Percentiles rank a stretch among this genome's conserved stretches.
Evolutionary conservation across 306 rosid species (phyloP).

Genomic region (Prosopis cineraria): DNA sequence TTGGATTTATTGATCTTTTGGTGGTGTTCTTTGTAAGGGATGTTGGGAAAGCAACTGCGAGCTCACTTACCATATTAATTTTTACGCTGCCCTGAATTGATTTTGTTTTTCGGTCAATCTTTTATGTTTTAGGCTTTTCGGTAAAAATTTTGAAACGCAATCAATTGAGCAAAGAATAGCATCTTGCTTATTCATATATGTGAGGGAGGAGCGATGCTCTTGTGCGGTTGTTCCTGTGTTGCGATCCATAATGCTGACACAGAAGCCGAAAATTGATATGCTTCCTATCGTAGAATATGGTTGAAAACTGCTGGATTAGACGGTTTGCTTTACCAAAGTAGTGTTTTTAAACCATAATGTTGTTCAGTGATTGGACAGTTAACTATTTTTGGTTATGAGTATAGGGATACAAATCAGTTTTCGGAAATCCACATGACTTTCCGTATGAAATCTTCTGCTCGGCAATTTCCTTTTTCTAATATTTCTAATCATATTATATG

Average conservation of each 20-base stretch:
- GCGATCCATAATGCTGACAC: neutral
- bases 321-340: neutral
- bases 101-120: too few species aligned
- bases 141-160: slow-evolving; percentile 1
- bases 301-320: neutral
- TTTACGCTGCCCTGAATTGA: neutral
- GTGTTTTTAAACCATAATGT: neutral
- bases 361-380: neutral
- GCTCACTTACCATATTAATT: neutral
- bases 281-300: neutral
- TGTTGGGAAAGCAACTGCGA: slow-evolving; percentile 17
- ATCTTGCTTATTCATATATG: neutral
- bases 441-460: neutral
- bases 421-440: neutral
- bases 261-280: neutral
- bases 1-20: neutral
- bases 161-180: neutral
- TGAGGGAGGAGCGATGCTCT: neutral
- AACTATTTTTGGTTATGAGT: neutral
- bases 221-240: neutral
- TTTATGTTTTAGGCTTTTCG: neutral
- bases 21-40: slow-evolving; percentile 7
- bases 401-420: neutral
- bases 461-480: neutral
- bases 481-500: neutral